Conservation (phyloP, 2,329 filamentous ascomycete genomes). For the Daldinia sp. region DNA sequence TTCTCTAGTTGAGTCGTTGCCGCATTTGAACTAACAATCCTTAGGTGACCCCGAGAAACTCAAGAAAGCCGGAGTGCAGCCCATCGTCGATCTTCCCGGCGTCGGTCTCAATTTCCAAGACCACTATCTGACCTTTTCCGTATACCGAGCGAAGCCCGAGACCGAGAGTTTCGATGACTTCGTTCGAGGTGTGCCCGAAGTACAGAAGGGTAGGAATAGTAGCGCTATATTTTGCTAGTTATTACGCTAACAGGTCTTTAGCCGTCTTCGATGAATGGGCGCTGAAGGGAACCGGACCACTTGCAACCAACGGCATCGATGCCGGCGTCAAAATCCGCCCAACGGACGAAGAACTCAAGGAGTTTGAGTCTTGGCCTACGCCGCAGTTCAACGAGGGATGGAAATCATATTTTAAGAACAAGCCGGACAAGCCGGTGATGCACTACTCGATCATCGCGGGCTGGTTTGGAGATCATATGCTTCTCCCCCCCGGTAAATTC, state of each 20-base stretch:
- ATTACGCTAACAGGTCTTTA: constrained; percentile 33
- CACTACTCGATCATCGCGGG: constrained; percentile 81
- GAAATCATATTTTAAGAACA: constrained; percentile 85
- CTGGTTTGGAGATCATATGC: constrained; percentile 68
- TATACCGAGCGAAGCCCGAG: constrained; percentile 76
- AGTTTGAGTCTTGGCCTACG: constrained; percentile 77
- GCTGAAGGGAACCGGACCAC: constrained; percentile 77
- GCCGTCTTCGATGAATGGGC: constrained; percentile 81
- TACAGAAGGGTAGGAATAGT: constrained; percentile 66
- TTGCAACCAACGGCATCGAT: constrained; percentile 82
- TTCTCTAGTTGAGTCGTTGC: no score
- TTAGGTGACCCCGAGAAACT: constrained; percentile 74
- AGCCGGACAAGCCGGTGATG: constrained; percentile 88
- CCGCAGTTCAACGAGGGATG: constrained; percentile 78
- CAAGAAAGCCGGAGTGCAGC: constrained; percentile 71
- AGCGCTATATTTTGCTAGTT: neutral
- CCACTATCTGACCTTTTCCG: constrained; percentile 76
- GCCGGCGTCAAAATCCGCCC: constrained; percentile 82
- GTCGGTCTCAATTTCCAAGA: constrained; percentile 82
- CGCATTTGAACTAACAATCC: constrained; percentile 8
- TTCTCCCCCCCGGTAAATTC: constrained; percentile 77
- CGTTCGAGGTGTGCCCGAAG: constrained; percentile 73
- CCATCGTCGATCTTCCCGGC: constrained; percentile 74
- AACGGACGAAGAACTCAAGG: constrained; percentile 70
- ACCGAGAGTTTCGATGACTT: constrained; percentile 85